Conservation (phyloP, 257 asterid species). For the Hygrophila difformis region DNA sequence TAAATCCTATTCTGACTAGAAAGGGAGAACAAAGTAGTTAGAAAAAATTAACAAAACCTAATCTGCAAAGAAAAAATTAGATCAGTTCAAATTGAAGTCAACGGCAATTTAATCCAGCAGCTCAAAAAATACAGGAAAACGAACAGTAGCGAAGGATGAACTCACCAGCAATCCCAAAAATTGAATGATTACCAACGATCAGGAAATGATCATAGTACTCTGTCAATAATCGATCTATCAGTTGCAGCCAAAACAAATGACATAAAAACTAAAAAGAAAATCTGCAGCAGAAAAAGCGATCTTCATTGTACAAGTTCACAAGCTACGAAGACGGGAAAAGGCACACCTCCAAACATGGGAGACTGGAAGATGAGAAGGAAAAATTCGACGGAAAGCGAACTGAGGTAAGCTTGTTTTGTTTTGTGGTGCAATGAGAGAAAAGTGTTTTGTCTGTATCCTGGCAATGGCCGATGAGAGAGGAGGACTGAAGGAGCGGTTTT, state of each 20-base stretch:
- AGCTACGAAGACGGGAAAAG: neutral
- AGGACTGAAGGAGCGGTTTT: slow-evolving; percentile 8
- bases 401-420: slow-evolving; percentile 15
- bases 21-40: neutral
- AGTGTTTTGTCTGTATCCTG: slow-evolving; percentile 11
- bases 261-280: neutral
- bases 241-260: neutral
- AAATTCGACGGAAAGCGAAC: slow-evolving; percentile 23
- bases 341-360: neutral
- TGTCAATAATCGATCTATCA: slow-evolving; percentile 9
- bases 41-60: neutral
- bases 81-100: slow-evolving; percentile 17
- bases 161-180: slow-evolving; percentile 17
- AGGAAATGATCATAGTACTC: slow-evolving; percentile 13
- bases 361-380: slow-evolving; percentile 10
- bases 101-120: slow-evolving; percentile 19
- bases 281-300: slow-evolving; percentile 5
- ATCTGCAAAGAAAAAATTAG: neutral
- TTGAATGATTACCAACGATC: slow-evolving; percentile 10
- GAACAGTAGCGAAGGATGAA: neutral
- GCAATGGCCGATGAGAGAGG: slow-evolving; percentile 3
- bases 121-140: neutral
- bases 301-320: slow-evolving; percentile 10
- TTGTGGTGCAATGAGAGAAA: slow-evolving; percentile 11
- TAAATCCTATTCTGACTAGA: neutral